Percentiles rank a stretch among this genome's conserved stretches.
Conservation (phyloP, 495 filamentous ascomycete species). For the Trichoderma orchidacearum region DNA sequence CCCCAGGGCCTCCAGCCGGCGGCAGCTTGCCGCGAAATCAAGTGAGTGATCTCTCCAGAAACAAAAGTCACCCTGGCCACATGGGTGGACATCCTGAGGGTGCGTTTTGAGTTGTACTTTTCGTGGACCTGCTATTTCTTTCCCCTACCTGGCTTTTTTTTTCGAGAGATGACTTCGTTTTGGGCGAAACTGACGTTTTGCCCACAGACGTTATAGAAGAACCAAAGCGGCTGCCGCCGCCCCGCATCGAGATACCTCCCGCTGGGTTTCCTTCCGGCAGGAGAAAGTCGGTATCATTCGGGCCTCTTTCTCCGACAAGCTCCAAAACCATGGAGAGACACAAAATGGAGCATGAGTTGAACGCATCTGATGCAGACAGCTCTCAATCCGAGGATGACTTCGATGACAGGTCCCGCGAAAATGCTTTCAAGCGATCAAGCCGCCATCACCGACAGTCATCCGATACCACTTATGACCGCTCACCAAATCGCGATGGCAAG, state of each 20-base stretch:
- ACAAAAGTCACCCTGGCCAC: not conserved
- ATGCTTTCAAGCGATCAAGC: slow-evolving; percentile 1
- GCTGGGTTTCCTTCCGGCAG: slow-evolving; percentile 4
- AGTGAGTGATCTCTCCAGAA: slow-evolving; percentile 14
- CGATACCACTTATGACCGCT: slow-evolving; percentile 19
- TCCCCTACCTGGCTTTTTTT: not conserved
- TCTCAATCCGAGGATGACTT: not conserved
- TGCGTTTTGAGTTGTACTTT: slow-evolving; percentile 18
- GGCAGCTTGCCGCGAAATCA: slow-evolving; percentile 16
- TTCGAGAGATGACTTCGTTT: not conserved
- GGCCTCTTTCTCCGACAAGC: slow-evolving; percentile 27
- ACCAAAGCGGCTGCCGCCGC: slow-evolving; percentile 7
- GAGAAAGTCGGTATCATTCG: slow-evolving; percentile 26
- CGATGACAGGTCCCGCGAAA: slow-evolving; percentile 1
- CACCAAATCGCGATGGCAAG: slow-evolving; percentile 3
- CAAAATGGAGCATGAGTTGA: slow-evolving; percentile 12
- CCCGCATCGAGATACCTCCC: not conserved
- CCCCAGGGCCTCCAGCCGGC: slow-evolving; percentile 13
- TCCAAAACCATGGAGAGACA: slow-evolving; percentile 24
- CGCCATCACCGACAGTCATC: slow-evolving; percentile 16
- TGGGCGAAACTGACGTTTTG: not conserved
- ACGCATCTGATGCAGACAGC: slow-evolving; percentile 5
- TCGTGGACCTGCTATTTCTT: no score
- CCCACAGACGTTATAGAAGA: not conserved
- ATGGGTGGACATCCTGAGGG: slow-evolving; percentile 6